Conservation (phyloP, 495 filamentous ascomycete genomes). For the Usnea hakonensis region DNA sequence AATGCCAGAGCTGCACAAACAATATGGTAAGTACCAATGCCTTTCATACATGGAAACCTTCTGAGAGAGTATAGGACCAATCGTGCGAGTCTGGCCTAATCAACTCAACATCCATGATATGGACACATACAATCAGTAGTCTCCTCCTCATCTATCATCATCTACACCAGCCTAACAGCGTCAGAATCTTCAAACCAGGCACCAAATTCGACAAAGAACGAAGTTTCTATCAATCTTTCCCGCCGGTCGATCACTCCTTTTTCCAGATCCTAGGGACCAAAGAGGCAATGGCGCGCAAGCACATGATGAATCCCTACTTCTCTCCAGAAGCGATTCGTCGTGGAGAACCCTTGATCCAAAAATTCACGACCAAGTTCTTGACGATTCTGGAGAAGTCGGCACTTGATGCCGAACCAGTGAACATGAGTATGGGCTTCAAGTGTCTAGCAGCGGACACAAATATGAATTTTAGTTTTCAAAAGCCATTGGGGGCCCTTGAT, state of each 20-base stretch:
- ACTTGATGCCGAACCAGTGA: not conserved
- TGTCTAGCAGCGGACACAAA: slow-evolving; percentile 1
- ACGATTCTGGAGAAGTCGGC: not conserved
- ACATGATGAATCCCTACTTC: not conserved
- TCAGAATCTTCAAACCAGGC: not conserved
- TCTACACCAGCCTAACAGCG: not conserved
- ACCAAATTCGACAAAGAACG: not conserved
- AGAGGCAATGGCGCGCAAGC: not conserved
- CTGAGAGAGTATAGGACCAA: not conserved
- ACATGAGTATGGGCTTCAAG: slow-evolving; percentile 3
- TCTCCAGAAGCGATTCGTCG: not conserved
- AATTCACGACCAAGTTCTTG: not conserved
- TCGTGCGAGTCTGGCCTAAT: not conserved
- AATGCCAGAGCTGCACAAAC: not conserved
- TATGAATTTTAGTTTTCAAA: slow-evolving; percentile 9
- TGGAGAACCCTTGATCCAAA: not conserved
- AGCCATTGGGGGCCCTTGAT: slow-evolving; percentile 7
- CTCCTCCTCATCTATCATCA: not conserved
- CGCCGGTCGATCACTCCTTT: not conserved
- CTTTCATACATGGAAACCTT: not conserved
- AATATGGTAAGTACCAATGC: not conserved
- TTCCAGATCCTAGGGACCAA: not conserved
- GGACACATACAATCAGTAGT: not conserved
- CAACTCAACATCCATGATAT: not conserved
- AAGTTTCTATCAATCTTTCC: not conserved